Evolutionary conservation across 768 basidiomycete species (phyloP).

Genomic region (Gautieria morchelliformis): DNA sequence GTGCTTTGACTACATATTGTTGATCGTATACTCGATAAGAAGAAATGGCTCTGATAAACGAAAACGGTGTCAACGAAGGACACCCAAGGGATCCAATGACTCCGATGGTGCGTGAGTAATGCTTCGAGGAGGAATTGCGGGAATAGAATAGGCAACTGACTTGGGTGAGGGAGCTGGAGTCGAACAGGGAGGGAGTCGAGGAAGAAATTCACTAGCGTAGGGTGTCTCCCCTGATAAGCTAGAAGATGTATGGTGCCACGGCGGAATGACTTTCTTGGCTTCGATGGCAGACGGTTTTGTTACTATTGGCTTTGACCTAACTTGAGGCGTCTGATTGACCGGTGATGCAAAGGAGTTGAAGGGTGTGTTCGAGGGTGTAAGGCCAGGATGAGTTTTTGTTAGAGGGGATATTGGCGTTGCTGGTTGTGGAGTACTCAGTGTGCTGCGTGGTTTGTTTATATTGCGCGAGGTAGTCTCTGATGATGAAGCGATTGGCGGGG

Average conservation of each 20-base stretch:
- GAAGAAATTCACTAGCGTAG: conserved; percentile 34
- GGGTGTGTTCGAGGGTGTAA: not conserved
- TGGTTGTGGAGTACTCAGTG: conserved; percentile 23
- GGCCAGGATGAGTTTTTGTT: not conserved
- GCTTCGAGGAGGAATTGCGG: conserved; percentile 14
- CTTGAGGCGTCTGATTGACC: not conserved
- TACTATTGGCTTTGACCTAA: not conserved
- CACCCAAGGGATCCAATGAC: conserved; percentile 19
- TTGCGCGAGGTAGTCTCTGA: not conserved
- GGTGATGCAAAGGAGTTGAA: not conserved
- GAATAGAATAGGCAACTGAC: conserved; percentile 16
- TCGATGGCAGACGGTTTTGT: conserved; percentile 7
- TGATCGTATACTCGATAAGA: not conserved
- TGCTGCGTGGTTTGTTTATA: conserved; percentile 8
- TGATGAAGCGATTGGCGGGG: not conserved
- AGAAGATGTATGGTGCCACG: conserved; percentile 51
- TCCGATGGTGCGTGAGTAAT: not conserved
- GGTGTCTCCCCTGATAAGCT: conserved; percentile 27
- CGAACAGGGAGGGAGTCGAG: conserved; percentile 38
- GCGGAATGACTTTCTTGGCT: conserved; percentile 25
- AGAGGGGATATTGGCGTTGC: conserved; percentile 18
- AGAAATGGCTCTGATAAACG: not conserved
- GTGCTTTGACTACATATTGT: too few relatives aligned
- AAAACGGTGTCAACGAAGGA: conserved; percentile 6
- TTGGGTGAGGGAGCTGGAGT: conserved; percentile 23